phyloP scores from a whole-genome alignment of 176 grass and related monocot genomes.

The Rhynchospora breviuscula region DNA sequence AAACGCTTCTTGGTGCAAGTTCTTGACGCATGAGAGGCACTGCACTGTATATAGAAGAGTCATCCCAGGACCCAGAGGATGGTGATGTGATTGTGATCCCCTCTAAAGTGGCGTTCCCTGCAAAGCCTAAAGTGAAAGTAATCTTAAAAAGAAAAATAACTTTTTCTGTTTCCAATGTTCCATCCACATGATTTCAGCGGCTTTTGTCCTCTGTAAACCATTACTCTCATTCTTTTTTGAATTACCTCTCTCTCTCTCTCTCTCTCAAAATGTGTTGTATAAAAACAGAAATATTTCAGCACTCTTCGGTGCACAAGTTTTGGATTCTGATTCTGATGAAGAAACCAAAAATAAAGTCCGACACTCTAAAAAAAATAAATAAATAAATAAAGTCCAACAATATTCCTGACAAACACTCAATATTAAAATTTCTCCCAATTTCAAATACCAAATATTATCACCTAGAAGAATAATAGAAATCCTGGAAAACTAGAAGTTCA shows the following conservation, averaged over 20 bases:
- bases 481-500: not conserved
- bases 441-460: not conserved
- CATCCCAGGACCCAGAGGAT: too few species aligned
- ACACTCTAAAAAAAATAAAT: too few species aligned
- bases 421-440: not conserved
- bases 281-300: not conserved
- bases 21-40: too few species aligned
- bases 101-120: too few species aligned
- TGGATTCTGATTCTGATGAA: not conserved
- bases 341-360: not conserved
- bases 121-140: too few species aligned
- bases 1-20: too few species aligned
- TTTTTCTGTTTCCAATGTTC: too few species aligned
- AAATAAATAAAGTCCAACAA: not conserved
- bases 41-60: too few species aligned
- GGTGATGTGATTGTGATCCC: too few species aligned
- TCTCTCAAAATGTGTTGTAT: not conserved
- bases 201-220: too few species aligned
- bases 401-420: not conserved
- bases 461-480: not conserved
- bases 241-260: too few species aligned
- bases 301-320: not conserved
- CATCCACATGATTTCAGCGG: not conserved
- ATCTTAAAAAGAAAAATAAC: too few species aligned
- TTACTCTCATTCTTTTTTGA: not conserved